Base-by-base conservation (phyloP, 2,329 filamentous ascomycete species). In the Stagonosporopsis rhizophila region DNA sequence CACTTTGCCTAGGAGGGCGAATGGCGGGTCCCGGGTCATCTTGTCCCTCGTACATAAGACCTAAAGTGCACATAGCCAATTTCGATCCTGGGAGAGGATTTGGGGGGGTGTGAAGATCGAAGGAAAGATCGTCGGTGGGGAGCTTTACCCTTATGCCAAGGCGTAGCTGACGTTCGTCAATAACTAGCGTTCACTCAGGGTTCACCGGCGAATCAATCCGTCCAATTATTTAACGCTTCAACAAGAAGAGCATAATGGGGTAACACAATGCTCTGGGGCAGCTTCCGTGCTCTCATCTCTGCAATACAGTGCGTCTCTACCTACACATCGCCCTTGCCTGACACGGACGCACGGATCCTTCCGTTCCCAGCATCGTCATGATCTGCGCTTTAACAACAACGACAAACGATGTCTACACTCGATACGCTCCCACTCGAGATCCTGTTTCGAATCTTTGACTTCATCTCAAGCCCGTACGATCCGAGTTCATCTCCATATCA, bases 371-470 rank as follows among this genome's bases (percentile, higher is more conserved):
- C 35, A 42, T 44, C 22, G 39, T 32, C 20, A 28, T 44, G 32
- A 39, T 48, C 39, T 55, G 39, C 38, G 35, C 20, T 12, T 6
- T 14, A 11, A n/a, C 35, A 41, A 34, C 46, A 35, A 30, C 12
- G 12, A 17, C 22, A 17, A 19, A 37, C 45, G 58, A 68, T 66
- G 64, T 11, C 55, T 1, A 28, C 53, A 0, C 61, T 75, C 25
- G 60, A 67, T 6, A 54, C 57, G 0, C 58, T 75, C 2, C 70
- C 71, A 0, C 60, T 65, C 0, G 71, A 74, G 39, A 59, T 74
- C 8, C 61, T 73, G 20, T 71, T 70, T 45, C 56, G 59, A 19
- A 61, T 75, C 39, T 61, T 75, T 42, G 65, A 63, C 35, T 71
- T 57, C 48, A 38, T 58, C 25, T 54, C 52, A 0, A 58, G 64